Conservation (phyloP, 306 rosid genomes). For the Abrus precatorius region DNA sequence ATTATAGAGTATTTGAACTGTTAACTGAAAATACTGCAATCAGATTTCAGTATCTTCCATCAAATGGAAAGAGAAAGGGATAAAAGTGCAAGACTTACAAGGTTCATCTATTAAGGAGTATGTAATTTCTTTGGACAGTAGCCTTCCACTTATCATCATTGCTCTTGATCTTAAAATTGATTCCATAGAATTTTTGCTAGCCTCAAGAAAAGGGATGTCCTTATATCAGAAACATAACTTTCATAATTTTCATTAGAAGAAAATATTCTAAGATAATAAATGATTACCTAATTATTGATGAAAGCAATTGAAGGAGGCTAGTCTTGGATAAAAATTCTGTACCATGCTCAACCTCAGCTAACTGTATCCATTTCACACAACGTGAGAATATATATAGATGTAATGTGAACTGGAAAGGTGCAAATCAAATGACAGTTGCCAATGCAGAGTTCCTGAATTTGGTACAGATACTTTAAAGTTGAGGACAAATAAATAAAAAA, state of each 20-base stretch:
- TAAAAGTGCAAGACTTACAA: constrained; percentile 62
- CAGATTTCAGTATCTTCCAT: constrained; percentile 23
- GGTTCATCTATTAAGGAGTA: constrained; percentile 69
- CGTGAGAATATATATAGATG: constrained; percentile 7
- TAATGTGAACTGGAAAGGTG: constrained; percentile 6
- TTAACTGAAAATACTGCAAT: constrained; percentile 29
- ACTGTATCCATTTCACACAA: constrained; percentile 59
- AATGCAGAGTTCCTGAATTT: constrained; percentile 17
- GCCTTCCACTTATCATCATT: constrained; percentile 86
- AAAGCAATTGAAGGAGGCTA: constrained; percentile 74
- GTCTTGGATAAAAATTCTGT: constrained; percentile 75
- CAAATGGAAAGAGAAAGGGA: constrained; percentile 19
- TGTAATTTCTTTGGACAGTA: constrained; percentile 68
- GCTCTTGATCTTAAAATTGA: constrained; percentile 83
- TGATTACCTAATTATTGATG: constrained; percentile 79
- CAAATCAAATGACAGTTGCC: constrained; percentile 19
- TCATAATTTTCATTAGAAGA: constrained; percentile 16
- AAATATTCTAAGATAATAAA: constrained; percentile 22
- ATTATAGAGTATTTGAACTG: constrained; percentile 4
- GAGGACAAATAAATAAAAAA: neutral
- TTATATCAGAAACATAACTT: constrained; percentile 31
- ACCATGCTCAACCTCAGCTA: constrained; percentile 83
- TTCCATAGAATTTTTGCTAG: constrained; percentile 66
- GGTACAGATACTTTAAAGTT: neutral
- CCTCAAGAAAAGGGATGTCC: constrained; percentile 36